These are phyloP conservation scores for Pyrenula massariospora DNA, from an alignment of 495 filamentous ascomycete genomes.

Conservation along the genomic window DNA sequence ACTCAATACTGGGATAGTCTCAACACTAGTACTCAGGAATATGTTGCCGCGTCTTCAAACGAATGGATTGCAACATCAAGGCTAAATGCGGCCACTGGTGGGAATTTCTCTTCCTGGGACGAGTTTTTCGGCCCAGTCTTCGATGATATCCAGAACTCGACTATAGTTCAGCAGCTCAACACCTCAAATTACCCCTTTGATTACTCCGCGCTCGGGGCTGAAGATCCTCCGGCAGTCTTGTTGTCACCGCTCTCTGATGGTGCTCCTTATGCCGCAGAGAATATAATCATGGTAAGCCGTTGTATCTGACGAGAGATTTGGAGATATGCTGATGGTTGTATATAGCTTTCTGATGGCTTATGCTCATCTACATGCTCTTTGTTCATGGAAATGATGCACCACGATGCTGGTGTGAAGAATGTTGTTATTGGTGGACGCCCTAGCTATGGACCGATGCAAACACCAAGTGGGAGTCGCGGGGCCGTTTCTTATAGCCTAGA, in stretches of 20 bases:
- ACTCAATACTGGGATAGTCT: neutral
- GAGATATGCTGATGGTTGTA: no score
- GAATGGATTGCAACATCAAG: neutral
- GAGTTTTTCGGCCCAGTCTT: conserved; percentile 39
- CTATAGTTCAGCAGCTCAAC: conserved; percentile 35
- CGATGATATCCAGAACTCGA: conserved; percentile 30
- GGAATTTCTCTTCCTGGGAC: conserved; percentile 36
- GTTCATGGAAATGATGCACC: conserved; percentile 42
- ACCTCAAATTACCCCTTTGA: conserved; percentile 24
- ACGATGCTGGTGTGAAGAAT: conserved; percentile 43
- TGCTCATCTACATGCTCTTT: conserved; percentile 55
- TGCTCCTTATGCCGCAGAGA: neutral
- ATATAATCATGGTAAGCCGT: neutral
- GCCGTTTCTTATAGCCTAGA: neutral
- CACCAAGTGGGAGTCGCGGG: conserved; percentile 33
- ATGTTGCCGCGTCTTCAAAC: neutral
- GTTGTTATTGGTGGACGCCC: conserved; percentile 53
- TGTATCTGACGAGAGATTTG: no score
- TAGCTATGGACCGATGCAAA: conserved; percentile 45
- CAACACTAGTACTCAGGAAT: neutral
- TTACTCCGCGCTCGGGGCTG: neutral
- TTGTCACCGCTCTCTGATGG: no score
- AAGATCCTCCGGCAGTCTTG: no score
- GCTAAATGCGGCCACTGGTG: neutral
- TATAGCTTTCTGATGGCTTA: conserved; percentile 35